Evolutionary conservation across 257 asterid genomes (phyloP).

Genomic region (Solanum chiquidenum): DNA sequence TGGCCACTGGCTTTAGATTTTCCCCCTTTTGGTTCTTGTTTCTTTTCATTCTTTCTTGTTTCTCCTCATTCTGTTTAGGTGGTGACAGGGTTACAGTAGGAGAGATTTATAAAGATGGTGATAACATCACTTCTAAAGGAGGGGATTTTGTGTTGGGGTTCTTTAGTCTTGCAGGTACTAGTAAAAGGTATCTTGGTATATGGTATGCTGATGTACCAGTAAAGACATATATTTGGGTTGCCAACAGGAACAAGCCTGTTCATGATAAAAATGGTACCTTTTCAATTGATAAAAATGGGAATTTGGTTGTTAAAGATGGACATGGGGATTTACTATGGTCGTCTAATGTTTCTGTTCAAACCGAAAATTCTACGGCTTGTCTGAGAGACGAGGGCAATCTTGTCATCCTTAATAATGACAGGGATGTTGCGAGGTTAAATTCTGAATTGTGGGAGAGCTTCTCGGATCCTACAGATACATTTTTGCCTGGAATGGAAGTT

Average conservation of each 20-base stretch:
- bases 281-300: constrained; percentile 22
- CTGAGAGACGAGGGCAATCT: constrained; percentile 44
- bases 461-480: constrained; percentile 47
- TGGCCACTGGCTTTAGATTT: background rate
- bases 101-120: constrained; percentile 32
- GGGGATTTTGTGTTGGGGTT: constrained; percentile 49
- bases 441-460: constrained; percentile 45
- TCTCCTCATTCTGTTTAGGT: constrained; percentile 13
- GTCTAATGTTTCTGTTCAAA: constrained; percentile 7
- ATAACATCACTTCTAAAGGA: constrained; percentile 25
- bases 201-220: constrained; percentile 29
- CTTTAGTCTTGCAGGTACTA: constrained; percentile 42
- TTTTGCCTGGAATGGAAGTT: constrained; percentile 47
- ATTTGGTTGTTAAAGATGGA: constrained; percentile 29
- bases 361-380: constrained; percentile 29
- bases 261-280: constrained; percentile 33
- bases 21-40: background rate
- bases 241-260: constrained; percentile 52
- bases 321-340: constrained; percentile 29
- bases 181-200: constrained; percentile 51
- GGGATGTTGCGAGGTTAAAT: background rate
- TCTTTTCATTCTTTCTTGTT: background rate
- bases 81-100: constrained; percentile 21
- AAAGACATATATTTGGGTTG: constrained; percentile 61
- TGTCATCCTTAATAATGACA: background rate